A percentile compares a stretch with the other conserved stretches of the same genome.
Conservation (phyloP, 1,284 basidiomycete species). For the Malassezia sympodialis region DNA sequence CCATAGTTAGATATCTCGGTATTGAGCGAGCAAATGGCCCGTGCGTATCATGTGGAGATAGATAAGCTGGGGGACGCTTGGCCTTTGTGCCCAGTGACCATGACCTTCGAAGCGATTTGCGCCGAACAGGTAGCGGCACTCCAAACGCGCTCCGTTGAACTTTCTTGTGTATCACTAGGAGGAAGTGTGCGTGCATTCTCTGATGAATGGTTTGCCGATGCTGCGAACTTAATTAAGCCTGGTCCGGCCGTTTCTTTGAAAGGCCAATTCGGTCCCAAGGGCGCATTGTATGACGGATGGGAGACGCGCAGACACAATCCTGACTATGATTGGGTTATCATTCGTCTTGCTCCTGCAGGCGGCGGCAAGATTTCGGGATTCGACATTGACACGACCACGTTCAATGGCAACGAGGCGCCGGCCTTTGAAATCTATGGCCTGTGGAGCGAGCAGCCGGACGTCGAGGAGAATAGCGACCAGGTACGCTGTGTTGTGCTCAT, state of each 20-base stretch:
- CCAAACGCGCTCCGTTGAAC: conserved; percentile 54
- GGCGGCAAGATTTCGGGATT: conserved; percentile 67
- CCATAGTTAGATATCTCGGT: not conserved
- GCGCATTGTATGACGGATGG: conserved; percentile 90
- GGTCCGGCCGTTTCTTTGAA: conserved; percentile 54
- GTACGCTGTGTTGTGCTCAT: not conserved
- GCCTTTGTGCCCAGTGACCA: not conserved
- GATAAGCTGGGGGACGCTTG: not conserved
- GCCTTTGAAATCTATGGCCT: conserved; percentile 30
- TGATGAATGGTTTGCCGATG: conserved; percentile 92
- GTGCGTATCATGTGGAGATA: not conserved
- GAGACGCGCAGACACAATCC: conserved; percentile 83
- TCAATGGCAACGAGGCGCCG: conserved; percentile 76
- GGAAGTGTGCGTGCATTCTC: conserved; percentile 66
- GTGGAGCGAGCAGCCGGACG: conserved; percentile 19
- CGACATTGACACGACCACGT: conserved; percentile 90
- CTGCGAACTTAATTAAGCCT: conserved; percentile 65
- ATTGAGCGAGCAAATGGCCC: not conserved
- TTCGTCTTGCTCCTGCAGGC: conserved; percentile 67
- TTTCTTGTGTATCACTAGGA: conserved; percentile 77
- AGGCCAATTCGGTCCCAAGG: conserved; percentile 89
- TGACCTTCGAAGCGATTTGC: conserved; percentile 2
- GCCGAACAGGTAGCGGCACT: conserved; percentile 3
- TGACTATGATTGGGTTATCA: conserved; percentile 79
- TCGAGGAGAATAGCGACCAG: not conserved